These are phyloP conservation scores for Omphalotus olearius DNA, from an alignment of 1,284 basidiomycete genomes.

Conservation along the genomic window DNA sequence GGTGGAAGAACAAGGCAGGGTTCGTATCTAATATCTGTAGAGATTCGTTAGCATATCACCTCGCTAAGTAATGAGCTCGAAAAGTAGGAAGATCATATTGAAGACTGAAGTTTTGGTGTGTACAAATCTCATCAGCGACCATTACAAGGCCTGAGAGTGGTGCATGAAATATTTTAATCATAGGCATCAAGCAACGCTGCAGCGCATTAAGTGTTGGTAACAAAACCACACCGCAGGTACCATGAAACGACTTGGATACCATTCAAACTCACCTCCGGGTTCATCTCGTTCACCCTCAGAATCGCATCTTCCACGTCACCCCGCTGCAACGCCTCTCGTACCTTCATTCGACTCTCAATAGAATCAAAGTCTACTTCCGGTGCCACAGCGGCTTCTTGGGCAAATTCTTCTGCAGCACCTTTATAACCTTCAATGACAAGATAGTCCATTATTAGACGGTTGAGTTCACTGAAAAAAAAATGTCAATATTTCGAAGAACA, in stretches of 20 bases:
- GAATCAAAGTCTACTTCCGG: slow-evolving; percentile 83
- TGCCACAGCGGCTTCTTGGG: slow-evolving; percentile 78
- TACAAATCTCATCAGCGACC: slow-evolving; percentile 71
- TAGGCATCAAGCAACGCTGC: slow-evolving; percentile 23
- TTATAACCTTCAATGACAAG: slow-evolving; percentile 97
- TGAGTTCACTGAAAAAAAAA: slow-evolving; percentile 69
- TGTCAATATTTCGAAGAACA: slow-evolving; percentile 28
- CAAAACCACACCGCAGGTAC: too few relatives aligned
- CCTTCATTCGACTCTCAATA: slow-evolving; percentile 92
- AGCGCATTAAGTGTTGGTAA: background rate
- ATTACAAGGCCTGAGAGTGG: slow-evolving; percentile 84
- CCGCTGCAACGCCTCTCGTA: slow-evolving; percentile 89
- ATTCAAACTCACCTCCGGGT: slow-evolving; percentile 82
- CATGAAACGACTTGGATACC: too few relatives aligned
- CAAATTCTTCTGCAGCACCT: slow-evolving; percentile 92
- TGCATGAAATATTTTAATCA: slow-evolving; percentile 97
- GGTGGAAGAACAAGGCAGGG: slow-evolving; percentile 85
- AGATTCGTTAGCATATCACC: slow-evolving; percentile 9
- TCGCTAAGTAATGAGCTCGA: background rate
- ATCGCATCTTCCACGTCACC: slow-evolving; percentile 96
- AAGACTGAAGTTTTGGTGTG: slow-evolving; percentile 87
- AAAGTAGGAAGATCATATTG: slow-evolving; percentile 63
- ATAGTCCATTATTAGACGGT: slow-evolving; percentile 97
- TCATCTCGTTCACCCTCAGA: slow-evolving; percentile 88
- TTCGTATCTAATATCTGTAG: slow-evolving; percentile 92